Evolutionary conservation across 495 filamentous ascomycete species (phyloP), one percentile per base, ranked within the genome.

Genomic region (Trichoderma orchidacearum): DNA sequence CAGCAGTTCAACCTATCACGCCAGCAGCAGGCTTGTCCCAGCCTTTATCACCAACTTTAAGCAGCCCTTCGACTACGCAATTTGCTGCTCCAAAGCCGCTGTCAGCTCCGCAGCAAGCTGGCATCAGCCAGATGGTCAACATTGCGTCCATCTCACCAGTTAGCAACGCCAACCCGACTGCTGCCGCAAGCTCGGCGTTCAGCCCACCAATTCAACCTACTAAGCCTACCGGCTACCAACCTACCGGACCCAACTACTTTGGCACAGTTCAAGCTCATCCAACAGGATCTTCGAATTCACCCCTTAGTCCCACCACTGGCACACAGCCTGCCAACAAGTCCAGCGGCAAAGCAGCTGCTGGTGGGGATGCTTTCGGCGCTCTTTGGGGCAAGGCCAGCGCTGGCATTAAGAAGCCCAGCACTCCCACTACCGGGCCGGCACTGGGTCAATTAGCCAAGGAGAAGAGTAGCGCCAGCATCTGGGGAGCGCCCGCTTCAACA

Each of bases 361-460:
- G 84, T 3, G 81, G 81, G 18, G 93, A 98, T 68, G 90, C 87
- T 0, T 98, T 98, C 56, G 89, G 87, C 9, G 85, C 84, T 7
- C 76, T 98, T 23, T 95, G 93, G 84, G 84, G 79, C 28, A 77
- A 85, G 51, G 85, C 88, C 28, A 88, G 85, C 51, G 80, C 77
- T 12, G 87, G 89, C 34, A 74, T 91, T 51, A 88, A 90, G 73
- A 98, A 96, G 72, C 72, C 78, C 25, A 75, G 71, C 36, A 80
- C 83, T 3, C 72, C 75, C 12, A 73, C 72, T 4, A 68, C 79
- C 1, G 81, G 77, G 57, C 87, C 86, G 59, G 86, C 89, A 7
- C 81, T 98, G 60, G 90, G 89, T 21, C 88, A 91, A 65, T 86
- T 98, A 73, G 92, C 90, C 41, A 95, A 95, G 75, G 87, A 96